Conservation (phyloP, 805 yeast species). For the Nakazawaea laoshanensis region DNA sequence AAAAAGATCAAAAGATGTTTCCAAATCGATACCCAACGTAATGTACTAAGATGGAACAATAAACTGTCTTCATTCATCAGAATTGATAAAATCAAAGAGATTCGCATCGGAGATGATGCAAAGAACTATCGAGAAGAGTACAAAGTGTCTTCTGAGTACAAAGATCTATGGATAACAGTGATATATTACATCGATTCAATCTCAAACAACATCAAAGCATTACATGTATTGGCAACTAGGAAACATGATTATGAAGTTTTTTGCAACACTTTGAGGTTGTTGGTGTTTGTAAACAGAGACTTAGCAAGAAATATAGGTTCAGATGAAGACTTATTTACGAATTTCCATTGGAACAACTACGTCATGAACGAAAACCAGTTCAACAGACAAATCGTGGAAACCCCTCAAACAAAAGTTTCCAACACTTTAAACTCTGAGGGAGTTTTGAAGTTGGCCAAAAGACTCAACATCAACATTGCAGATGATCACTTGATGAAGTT, state of each 20-base stretch:
- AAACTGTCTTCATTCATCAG: constrained; percentile 34
- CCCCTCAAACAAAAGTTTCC: constrained; percentile 16
- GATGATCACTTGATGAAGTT: constrained; percentile 34
- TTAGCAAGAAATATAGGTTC: constrained; percentile 48
- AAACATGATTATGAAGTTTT: constrained; percentile 45
- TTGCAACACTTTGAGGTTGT: constrained; percentile 42
- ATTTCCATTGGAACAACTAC: constrained; percentile 53
- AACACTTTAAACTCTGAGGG: constrained; percentile 53
- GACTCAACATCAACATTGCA: constrained; percentile 69
- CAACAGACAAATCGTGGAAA: constrained; percentile 19
- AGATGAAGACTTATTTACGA: constrained; percentile 31
- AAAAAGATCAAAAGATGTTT: constrained; percentile 55
- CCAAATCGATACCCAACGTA: constrained; percentile 44
- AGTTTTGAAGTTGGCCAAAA: constrained; percentile 52
- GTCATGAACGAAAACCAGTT: constrained; percentile 23
- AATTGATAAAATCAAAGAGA: constrained; percentile 57
- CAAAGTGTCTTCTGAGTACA: constrained; percentile 57
- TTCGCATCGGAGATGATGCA: constrained; percentile 63
- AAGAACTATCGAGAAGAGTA: constrained; percentile 81
- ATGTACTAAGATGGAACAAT: constrained; percentile 50
- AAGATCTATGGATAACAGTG: constrained; percentile 71
- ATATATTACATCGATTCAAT: constrained; percentile 55
- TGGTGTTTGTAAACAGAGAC: constrained; percentile 51
- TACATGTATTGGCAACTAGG: constrained; percentile 66
- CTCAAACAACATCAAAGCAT: constrained; percentile 58